These are phyloP conservation scores for Umbelopsis sp. DNA, from an alignment of 192 early-diverging fungal genomes.

Conservation along the genomic window DNA sequence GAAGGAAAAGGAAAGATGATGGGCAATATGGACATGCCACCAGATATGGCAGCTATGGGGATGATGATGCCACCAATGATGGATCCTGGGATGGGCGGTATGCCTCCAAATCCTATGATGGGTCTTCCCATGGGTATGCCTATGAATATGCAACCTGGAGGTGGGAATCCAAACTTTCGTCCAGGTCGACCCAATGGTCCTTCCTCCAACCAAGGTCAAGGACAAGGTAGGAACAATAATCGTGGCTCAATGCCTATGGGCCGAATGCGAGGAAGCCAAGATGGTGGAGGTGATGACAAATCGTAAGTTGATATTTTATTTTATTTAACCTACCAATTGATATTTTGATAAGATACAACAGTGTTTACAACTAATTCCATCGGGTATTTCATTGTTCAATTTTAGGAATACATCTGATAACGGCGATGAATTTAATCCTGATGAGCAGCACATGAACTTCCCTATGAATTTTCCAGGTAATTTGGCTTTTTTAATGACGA, in stretches of 20 bases:
- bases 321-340: too few relatives aligned
- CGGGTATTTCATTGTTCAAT: background rate
- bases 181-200: background rate
- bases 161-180: constrained; percentile 20
- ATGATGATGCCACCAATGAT: constrained; percentile 51
- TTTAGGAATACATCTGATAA: background rate
- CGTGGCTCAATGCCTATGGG: constrained; percentile 38
- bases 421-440: background rate
- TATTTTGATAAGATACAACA: too few relatives aligned
- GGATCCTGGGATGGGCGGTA: constrained; percentile 33
- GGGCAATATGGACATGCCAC: constrained; percentile 47
- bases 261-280: constrained; percentile 40
- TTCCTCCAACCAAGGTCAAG: background rate
- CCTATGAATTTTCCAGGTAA: constrained; percentile 18
- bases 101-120: constrained; percentile 41
- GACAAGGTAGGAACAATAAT: constrained; percentile 1
- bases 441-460: constrained; percentile 8
- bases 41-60: constrained; percentile 41
- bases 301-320: background rate
- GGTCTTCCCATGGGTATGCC: constrained; percentile 34
- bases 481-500: background rate
- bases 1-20: constrained; percentile 51
- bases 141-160: constrained; percentile 25
- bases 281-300: constrained; percentile 20
- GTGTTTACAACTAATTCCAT: background rate